Evolutionary conservation across 495 filamentous ascomycete genomes (phyloP), one percentile per base, ranked within the genome.

Genomic region (Zalerion maritima): DNA sequence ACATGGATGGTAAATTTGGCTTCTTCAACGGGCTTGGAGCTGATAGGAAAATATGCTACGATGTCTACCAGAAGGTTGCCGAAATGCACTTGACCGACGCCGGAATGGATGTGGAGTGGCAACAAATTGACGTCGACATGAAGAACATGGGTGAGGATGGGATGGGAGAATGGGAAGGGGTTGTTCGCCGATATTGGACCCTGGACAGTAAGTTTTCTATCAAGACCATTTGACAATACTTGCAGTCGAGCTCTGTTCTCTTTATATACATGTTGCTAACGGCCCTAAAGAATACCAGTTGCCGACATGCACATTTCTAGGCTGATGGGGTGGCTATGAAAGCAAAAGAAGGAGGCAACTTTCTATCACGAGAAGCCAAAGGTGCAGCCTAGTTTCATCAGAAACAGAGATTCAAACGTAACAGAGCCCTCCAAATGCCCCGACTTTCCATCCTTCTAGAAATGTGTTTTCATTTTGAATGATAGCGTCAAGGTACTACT

Each of bases 1-100:
- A 79, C 45, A 56, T 66, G 26, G 52, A 73, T 10, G 81, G 86
- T 0, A 69, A 58, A 11, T 97, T 91, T 58, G 73, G 84, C 13
- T 96, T 94, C 59, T 97, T 96, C 52, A 89, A 96, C 49, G 89
- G 89, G 0, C 69, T 96, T 35, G 89, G 89, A 0, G 89, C 91
- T 4, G 89, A 97, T 60, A 63, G 87, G 15, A 71, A 78, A 45
- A 75, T 94, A 29, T 87, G 81, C 49, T 94, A 94, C 46, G 89
- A 96, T 62, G 85, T 96, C 2, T 96, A 97, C 50, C 75, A 73
- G 23, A 86, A 84, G 51, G 83, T 97, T 5, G 70, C 78, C 9
- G 89, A 96, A 57, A 73, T 94, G 62, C 87, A 97, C 58, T 49
- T 93, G 21, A 73, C 79, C 32, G 87, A 94, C 41, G 84, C 82